phyloP scores from a whole-genome alignment of 352 stramenopile species.

The Pythium volutum region DNA sequence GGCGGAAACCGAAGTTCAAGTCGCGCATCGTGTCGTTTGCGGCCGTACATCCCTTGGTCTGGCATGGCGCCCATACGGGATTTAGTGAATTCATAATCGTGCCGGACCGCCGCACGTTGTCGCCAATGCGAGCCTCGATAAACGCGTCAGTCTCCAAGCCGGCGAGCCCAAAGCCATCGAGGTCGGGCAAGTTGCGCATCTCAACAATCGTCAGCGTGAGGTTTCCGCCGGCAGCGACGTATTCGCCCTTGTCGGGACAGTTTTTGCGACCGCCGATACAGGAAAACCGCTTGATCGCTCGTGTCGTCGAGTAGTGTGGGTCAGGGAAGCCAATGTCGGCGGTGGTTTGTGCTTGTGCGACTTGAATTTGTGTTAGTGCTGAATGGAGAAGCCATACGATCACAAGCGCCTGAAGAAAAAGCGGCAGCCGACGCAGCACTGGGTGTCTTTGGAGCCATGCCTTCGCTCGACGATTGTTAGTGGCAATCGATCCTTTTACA shows the following conservation, averaged over 20 bases:
- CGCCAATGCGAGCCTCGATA: conserved; percentile 66
- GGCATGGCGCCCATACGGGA: conserved; percentile 68
- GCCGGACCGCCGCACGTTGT: conserved; percentile 57
- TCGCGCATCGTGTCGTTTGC: conserved; percentile 52
- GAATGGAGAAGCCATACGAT: not conserved
- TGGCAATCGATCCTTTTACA: not conserved
- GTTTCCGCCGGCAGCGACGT: conserved; percentile 76
- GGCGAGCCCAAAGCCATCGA: conserved; percentile 72
- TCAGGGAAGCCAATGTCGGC: conserved; percentile 60
- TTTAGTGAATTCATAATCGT: conserved; percentile 75
- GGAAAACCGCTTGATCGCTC: conserved; percentile 57
- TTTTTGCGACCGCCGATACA: conserved; percentile 62
- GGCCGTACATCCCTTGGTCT: conserved; percentile 37
- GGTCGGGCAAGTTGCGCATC: conserved; percentile 81
- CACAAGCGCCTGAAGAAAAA: not conserved
- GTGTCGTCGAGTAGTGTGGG: conserved; percentile 52
- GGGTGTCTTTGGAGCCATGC: not conserved
- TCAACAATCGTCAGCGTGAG: conserved; percentile 82
- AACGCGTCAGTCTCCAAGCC: conserved; percentile 76
- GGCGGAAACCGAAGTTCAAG: conserved; percentile 84
- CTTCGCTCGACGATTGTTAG: not conserved
- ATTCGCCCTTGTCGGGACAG: conserved; percentile 71
- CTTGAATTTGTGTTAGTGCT: not conserved
- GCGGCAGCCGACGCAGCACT: not conserved
- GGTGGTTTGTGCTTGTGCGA: conserved; percentile 42